Conservation (phyloP, 1,284 basidiomycete genomes). For the Lentinus polychrous region DNA sequence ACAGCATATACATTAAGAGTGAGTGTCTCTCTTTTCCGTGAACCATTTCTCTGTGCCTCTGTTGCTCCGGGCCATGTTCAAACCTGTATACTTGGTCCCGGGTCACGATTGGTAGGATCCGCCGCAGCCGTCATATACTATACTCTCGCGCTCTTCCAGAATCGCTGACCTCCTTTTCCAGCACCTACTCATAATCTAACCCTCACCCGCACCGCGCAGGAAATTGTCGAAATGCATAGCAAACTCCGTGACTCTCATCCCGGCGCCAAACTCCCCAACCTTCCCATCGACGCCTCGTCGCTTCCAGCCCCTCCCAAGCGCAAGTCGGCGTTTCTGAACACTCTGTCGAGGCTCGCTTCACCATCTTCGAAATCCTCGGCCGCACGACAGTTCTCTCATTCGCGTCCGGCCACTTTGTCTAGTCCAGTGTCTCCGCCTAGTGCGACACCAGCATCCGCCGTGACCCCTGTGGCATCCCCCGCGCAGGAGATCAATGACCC, state of each 20-base stretch:
- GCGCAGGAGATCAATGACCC: conserved; percentile 53
- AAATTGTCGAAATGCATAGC: conserved; percentile 70
- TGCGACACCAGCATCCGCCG: conserved; percentile 30
- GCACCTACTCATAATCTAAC: conserved; percentile 87
- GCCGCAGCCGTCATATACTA: too few relatives aligned
- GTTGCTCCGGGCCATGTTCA: not conserved
- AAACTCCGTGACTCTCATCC: conserved; percentile 61
- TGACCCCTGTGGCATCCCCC: conserved; percentile 46
- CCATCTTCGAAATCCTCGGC: conserved; percentile 39
- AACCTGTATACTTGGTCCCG: too few relatives aligned
- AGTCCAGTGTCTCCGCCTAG: conserved; percentile 17
- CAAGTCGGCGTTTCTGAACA: conserved; percentile 76
- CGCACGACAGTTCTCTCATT: conserved; percentile 30
- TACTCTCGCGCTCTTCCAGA: too few relatives aligned
- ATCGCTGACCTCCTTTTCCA: conserved; percentile 24
- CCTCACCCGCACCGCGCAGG: conserved; percentile 67
- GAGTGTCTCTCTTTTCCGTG: conserved; percentile 23
- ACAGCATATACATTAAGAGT: conserved; percentile 44
- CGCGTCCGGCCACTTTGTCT: conserved; percentile 14
- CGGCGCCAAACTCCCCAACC: conserved; percentile 44
- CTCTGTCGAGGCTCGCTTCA: conserved; percentile 71
- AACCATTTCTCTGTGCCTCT: conserved; percentile 13
- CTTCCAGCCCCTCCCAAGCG: conserved; percentile 58
- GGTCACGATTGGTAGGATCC: too few relatives aligned
- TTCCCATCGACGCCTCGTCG: conserved; percentile 51